Percentiles rank a stretch among this genome's conserved stretches.
phyloP scores from a whole-genome alignment of 1,139 yeast genomes.

The Suhomyces ambrosiae region DNA sequence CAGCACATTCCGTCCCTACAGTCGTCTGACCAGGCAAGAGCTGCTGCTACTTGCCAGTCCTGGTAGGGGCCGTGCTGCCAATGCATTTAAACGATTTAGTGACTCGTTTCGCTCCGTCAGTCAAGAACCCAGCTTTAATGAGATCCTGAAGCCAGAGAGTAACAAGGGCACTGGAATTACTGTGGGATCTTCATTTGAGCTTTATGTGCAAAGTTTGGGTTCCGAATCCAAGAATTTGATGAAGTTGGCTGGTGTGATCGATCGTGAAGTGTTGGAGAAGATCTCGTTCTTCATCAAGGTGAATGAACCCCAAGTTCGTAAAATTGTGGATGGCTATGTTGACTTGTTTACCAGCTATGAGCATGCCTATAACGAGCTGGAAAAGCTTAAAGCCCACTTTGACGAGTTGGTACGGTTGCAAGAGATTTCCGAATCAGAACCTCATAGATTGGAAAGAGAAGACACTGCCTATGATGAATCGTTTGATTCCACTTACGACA shows the following conservation, averaged over 20 bases:
- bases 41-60: constrained; percentile 1
- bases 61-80: constrained; percentile 6
- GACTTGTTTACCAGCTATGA: constrained; percentile 33
- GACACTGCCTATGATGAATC: constrained; percentile 11
- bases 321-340: constrained; percentile 27
- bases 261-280: constrained; percentile 38
- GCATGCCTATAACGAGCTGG: constrained; percentile 28
- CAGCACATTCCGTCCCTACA: constrained; percentile 24
- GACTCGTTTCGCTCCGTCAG: constrained; percentile 16
- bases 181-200: constrained; percentile 15
- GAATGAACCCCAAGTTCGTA: constrained; percentile 39
- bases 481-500: constrained; percentile 7
- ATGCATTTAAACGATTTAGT: constrained; percentile 16
- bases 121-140: constrained; percentile 7
- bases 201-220: constrained; percentile 18
- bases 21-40: constrained; percentile 1
- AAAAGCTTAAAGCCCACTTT: constrained; percentile 33
- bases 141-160: constrained; percentile 1
- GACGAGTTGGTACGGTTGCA: constrained; percentile 34
- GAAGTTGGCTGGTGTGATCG: constrained; percentile 39
- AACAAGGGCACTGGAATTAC: constrained; percentile 2
- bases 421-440: constrained; percentile 25
- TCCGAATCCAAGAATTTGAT: constrained; percentile 30
- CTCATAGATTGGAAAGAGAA: constrained; percentile 17
- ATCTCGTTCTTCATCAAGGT: constrained; percentile 39